phyloP scores from a whole-genome alignment of 768 basidiomycete species.

The Lactifluus pinguis region DNA sequence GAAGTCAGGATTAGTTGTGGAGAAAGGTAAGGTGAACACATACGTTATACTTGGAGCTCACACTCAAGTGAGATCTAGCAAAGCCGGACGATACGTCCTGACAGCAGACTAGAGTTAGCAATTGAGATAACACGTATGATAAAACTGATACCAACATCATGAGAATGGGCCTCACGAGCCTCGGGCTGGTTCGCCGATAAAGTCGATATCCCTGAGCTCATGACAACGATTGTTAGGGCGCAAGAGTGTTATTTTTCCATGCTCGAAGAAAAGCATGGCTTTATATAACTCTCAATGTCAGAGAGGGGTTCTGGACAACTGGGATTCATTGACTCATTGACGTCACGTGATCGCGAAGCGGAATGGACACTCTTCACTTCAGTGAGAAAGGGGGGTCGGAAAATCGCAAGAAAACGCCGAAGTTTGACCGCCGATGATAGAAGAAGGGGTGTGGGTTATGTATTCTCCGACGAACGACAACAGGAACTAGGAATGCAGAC shows the following conservation, averaged over 20 bases:
- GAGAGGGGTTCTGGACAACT: constrained; percentile 5
- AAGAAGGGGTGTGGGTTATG: background rate
- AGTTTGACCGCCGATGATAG: background rate
- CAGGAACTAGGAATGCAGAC: too few relatives aligned
- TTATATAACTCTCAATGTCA: constrained; percentile 8
- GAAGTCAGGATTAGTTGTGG: background rate
- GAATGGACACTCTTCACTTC: background rate
- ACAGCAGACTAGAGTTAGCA: background rate
- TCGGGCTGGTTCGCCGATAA: background rate
- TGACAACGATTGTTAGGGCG: background rate
- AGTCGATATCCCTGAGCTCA: background rate
- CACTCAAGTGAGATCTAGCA: background rate
- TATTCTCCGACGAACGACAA: too few relatives aligned
- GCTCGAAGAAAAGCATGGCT: background rate
- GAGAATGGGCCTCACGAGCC: background rate
- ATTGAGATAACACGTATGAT: background rate
- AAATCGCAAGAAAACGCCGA: background rate
- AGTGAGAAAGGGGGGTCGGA: background rate
- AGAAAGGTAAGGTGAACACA: background rate
- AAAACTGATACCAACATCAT: background rate
- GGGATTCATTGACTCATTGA: background rate
- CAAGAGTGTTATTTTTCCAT: background rate
- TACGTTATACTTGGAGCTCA: background rate
- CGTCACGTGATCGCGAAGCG: constrained; percentile 6
- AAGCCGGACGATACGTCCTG: background rate